Evolutionary conservation across 2,329 filamentous ascomycete species (phyloP), one percentile per base, ranked within the genome.

Genomic region (Fusarium xyrophilum): DNA sequence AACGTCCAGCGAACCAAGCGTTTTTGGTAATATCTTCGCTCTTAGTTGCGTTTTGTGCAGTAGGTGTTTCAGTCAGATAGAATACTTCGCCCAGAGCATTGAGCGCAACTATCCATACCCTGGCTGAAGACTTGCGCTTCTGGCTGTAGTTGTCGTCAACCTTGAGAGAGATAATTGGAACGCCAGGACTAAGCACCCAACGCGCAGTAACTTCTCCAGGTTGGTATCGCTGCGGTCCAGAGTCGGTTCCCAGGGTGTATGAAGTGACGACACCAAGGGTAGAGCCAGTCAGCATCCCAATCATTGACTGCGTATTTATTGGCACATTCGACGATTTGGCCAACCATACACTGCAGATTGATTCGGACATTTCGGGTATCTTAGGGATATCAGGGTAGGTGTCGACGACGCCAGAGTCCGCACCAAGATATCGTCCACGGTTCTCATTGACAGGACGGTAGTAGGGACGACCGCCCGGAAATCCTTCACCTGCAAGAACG

Each of bases 61-160:
- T 81, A 36, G 93, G 93, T 10, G 90, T 84, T 50, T 92, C 89
- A 3, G 87, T 91, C 3, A 98, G 82, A 71, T 95, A 97, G 77
- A 91, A 98, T 0, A 97, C 83, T 77, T 99, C 96, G 3, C 96
- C 96, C 12, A 99, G 83, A 1, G 96, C 95, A 76, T 99, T 99
- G 54, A 99, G 80, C n/a, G 89, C 92, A 42, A 95, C 90, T n/a
- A 92, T 93, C 93, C 93, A 98, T 15, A 96, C 86, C 30, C 94
- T 89, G 15, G 88, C 86, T 51, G 89, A 83, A 7, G 86, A 82
- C 75, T 90, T 89, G 32, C 94, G 89, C 71, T 89, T 90, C 28
- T 85, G 78, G 50, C 86, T 94, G 78, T 93, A 96, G 54, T 88
- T 88, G 30, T 97, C 93, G 73, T 99, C 96, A 10, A 97, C 87